Evolutionary conservation across 2,329 filamentous ascomycete species (phyloP).

Genomic region (Dryadomyces sulphureus): DNA sequence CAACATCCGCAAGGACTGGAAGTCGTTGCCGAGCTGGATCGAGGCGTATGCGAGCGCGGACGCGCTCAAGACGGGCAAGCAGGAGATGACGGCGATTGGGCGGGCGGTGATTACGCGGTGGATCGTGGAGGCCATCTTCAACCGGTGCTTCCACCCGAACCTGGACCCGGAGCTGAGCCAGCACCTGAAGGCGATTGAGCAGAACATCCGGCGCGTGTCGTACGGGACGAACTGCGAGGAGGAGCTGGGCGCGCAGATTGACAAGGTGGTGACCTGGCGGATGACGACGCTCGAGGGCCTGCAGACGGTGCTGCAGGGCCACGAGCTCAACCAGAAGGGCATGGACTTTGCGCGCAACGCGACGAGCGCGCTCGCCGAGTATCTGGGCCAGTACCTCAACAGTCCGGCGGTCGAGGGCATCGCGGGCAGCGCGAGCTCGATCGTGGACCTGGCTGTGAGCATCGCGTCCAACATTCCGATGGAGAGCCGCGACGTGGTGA

Average conservation of each 20-base stretch:
- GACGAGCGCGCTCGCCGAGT: slow-evolving; percentile 52
- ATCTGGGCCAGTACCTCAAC: slow-evolving; percentile 57
- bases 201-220: slow-evolving; percentile 68
- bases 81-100: slow-evolving; percentile 95
- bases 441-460: slow-evolving; percentile 77
- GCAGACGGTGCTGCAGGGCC: slow-evolving; percentile 50
- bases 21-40: slow-evolving; percentile 65
- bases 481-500: slow-evolving; percentile 79
- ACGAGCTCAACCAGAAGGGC: slow-evolving; percentile 51
- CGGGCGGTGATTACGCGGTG: slow-evolving; percentile 78
- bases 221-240: slow-evolving; percentile 63
- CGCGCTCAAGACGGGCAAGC: slow-evolving; percentile 72
- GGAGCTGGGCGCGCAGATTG: slow-evolving; percentile 75
- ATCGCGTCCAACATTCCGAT: slow-evolving; percentile 77
- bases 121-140: slow-evolving; percentile 82
- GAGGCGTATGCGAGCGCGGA: slow-evolving; percentile 68
- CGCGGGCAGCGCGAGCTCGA: slow-evolving; percentile 81
- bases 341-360: slow-evolving; percentile 54
- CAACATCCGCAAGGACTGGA: slow-evolving; percentile 93
- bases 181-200: slow-evolving; percentile 73
- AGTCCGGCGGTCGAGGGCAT: slow-evolving; percentile 67
- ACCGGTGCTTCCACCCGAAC: slow-evolving; percentile 82
- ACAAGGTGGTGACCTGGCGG: slow-evolving; percentile 84
- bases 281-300: slow-evolving; percentile 90
- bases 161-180: slow-evolving; percentile 63